These are phyloP conservation scores for Penicillium nucicola DNA, from an alignment of 495 filamentous ascomycete genomes.

Conservation along the genomic window DNA sequence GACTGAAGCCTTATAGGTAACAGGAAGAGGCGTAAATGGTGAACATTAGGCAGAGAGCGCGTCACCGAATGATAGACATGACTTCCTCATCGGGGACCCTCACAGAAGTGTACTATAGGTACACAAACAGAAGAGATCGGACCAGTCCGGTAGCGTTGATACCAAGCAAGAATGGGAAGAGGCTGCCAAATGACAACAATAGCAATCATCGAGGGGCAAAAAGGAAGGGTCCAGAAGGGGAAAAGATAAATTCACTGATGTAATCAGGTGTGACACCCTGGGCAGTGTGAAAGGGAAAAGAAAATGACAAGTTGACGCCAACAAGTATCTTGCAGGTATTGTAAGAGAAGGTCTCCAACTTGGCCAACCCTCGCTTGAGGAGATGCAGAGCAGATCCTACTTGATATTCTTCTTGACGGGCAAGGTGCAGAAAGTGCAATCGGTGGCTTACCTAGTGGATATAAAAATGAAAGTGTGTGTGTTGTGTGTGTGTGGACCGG, in stretches of 20 bases:
- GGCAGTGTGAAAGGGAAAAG: too few species aligned
- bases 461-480: background rate
- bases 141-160: conserved; percentile 4
- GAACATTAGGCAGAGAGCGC: conserved; percentile 8
- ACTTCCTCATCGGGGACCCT: conserved; percentile 14
- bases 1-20: background rate
- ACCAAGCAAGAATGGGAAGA: conserved; percentile 2
- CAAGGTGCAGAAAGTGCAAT: background rate
- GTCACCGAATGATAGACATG: conserved; percentile 17
- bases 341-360: background rate
- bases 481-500: background rate
- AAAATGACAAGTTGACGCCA: background rate
- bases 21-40: conserved; percentile 2
- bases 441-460: background rate
- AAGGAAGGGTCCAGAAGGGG: conserved; percentile 11
- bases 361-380: background rate
- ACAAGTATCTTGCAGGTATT: conserved; percentile 3
- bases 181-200: conserved; percentile 6
- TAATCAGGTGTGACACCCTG: conserved; percentile 9
- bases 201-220: conserved; percentile 6
- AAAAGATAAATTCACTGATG: conserved; percentile 7
- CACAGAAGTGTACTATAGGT: conserved; percentile 1
- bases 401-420: background rate
- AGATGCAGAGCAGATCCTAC: background rate
- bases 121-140: conserved; percentile 9